Evolutionary conservation across 257 asterid genomes (phyloP), one percentile per base, ranked within the genome.

Genomic region (Paulownia fortunei): DNA sequence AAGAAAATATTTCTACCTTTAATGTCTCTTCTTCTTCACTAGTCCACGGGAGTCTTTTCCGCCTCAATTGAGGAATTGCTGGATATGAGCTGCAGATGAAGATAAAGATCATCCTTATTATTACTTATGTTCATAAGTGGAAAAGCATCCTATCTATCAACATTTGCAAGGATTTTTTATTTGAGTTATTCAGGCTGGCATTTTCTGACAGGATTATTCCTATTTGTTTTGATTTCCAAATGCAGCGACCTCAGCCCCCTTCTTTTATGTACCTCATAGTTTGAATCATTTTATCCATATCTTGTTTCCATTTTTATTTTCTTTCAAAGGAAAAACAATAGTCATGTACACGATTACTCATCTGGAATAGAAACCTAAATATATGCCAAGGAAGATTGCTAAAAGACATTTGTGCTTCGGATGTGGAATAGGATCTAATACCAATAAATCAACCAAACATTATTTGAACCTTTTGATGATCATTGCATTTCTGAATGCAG

Each of bases 11-110:
- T 61, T 56, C 7, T 81, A 92, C 97, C 97, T 86, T 81, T 47
- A 92, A 62, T 75, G 37, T 83, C 23, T 91, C 86, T 83, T 87
- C 97, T 82, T 92, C 97, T 79, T 5, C 80, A 44, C 66, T 81
- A 24, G 94, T 89, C 96, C 97, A 91, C 5, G 72, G 86, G 64
- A 74, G n/a, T 73, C 67, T 78, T 79, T 69, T 84, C 82, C 89
- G 82, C 79, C 87, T 89, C 80, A 19, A 5, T 44, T 41, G 84
- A 80, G 84, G 84, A 79, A 65, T 46, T 69, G 83, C 82, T 18
- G 83, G 86, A 54, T 32, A 47, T 30, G 79, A 36, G 70, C 97
- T 91, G 95, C 88, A 85, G 41, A 71, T 56, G 44, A 71, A 65
- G 55, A 74, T 51, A 69, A 65, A 74, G 34, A 44, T 16, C n/a